Evolutionary conservation across 441 rosid species (phyloP).

Genomic region (Pelargonium myrrhifolium): DNA sequence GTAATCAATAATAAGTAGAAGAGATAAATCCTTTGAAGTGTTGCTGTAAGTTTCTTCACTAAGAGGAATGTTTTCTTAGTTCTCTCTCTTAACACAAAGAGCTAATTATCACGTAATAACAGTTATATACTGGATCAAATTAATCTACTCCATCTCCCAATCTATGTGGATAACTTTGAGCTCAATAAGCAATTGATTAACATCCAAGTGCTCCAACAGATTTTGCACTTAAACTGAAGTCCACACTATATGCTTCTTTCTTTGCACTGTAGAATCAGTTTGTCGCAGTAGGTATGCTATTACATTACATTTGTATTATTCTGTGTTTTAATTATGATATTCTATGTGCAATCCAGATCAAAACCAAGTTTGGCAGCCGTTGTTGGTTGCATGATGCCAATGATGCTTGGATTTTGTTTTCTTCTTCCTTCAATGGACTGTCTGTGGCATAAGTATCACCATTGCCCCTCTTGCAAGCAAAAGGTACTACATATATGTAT

Average conservation of each 20-base stretch:
- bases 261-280: neutral
- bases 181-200: neutral
- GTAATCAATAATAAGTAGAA: too few species aligned
- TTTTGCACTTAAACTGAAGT: neutral
- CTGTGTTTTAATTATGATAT: neutral
- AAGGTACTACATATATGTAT: conserved; percentile 24
- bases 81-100: too few species aligned
- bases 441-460: conserved; percentile 93
- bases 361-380: conserved; percentile 58
- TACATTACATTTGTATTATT: neutral
- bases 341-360: conserved; percentile 31
- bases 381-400: conserved; percentile 70
- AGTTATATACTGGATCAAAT: too few species aligned
- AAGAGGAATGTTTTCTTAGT: too few species aligned
- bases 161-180: neutral
- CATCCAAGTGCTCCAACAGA: neutral
- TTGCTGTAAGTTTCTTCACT: too few species aligned
- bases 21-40: too few species aligned
- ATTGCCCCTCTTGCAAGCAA: conserved; percentile 68
- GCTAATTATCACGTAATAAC: too few species aligned
- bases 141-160: too few species aligned
- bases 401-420: conserved; percentile 66
- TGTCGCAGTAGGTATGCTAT: neutral
- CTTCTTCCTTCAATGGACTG: conserved; percentile 92
- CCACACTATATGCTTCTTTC: neutral